Conservation (phyloP, 768 basidiomycete genomes). For the Tulasnella sp. region DNA sequence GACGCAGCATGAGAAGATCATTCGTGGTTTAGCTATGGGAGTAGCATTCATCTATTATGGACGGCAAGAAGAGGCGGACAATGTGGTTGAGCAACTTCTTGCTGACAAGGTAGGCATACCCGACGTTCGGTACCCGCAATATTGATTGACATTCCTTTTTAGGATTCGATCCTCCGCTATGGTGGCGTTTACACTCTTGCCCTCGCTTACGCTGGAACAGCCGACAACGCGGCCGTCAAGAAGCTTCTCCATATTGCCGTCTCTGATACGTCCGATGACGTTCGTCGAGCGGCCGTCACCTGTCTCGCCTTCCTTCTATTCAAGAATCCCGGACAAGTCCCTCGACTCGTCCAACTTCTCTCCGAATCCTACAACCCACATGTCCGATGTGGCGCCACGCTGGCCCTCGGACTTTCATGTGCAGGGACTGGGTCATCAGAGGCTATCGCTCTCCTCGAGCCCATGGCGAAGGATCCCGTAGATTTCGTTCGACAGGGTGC, state of each 20-base stretch:
- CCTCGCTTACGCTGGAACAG: conserved; percentile 92
- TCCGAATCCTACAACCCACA: conserved; percentile 99
- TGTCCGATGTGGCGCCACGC: conserved; percentile 92
- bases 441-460: conserved; percentile 92
- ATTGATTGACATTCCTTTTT: conserved; percentile 26
- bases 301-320: conserved; percentile 93
- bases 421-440: conserved; percentile 97
- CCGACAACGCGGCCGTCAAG: conserved; percentile 89
- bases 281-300: conserved; percentile 93
- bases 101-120: conserved; percentile 68
- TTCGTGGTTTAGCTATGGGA: conserved; percentile 89
- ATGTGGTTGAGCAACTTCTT: conserved; percentile 69
- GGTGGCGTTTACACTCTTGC: conserved; percentile 97
- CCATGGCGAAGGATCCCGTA: conserved; percentile 96
- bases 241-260: conserved; percentile 93
- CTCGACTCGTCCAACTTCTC: conserved; percentile 91
- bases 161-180: conserved; percentile 97
- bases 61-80: conserved; percentile 86
- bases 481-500: conserved; percentile 99
- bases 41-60: conserved; percentile 90
- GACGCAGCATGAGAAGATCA: conserved; percentile 99
- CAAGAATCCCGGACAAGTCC: conserved; percentile 94
- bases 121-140: conserved; percentile 19
- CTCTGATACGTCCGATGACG: conserved; percentile 96
- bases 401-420: conserved; percentile 95